phyloP scores from a whole-genome alignment of 495 filamentous ascomycete genomes.

The Monascus purpureus region DNA sequence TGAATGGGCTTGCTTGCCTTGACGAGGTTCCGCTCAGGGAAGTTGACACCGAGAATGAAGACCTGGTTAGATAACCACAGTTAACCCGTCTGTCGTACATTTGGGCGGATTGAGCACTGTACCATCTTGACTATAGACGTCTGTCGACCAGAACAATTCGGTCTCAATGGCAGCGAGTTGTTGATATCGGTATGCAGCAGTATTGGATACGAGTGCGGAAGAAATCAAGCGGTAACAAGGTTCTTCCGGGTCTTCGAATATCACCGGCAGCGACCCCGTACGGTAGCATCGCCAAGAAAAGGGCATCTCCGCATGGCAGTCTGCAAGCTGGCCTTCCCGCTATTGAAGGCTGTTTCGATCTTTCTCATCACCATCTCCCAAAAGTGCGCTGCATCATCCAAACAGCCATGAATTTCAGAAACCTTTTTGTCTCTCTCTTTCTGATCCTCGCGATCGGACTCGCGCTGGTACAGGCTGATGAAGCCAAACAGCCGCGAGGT shows the following conservation, averaged over 20 bases:
- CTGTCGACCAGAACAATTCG: neutral
- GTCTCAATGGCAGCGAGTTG: no score
- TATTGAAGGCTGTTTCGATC: conserved; percentile 1
- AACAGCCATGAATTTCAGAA: conserved; percentile 37
- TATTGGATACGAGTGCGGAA: no score
- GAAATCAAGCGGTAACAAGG: conserved; percentile 24
- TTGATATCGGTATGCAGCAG: no score
- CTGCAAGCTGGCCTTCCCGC: conserved; percentile 33
- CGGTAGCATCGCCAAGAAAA: neutral
- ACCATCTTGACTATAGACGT: conserved; percentile 1
- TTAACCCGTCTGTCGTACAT: no score
- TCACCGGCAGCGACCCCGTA: neutral
- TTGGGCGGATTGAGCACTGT: no score
- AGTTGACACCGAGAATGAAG: conserved; percentile 73
- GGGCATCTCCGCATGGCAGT: conserved; percentile 16
- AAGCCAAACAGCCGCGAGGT: conserved; percentile 68
- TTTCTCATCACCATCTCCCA: conserved; percentile 3
- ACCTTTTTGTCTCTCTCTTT: conserved; percentile 47
- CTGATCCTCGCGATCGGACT: conserved; percentile 54
- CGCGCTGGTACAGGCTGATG: conserved; percentile 54
- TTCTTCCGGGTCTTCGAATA: conserved; percentile 12
- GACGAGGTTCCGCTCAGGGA: conserved; percentile 68
- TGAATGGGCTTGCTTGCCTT: conserved; percentile 45
- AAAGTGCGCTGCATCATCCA: conserved; percentile 5
- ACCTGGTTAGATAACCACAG: conserved; percentile 37